Evolutionary conservation across 495 filamentous ascomycete species (phyloP).

Genomic region (Sphaerosporella brunnea): DNA sequence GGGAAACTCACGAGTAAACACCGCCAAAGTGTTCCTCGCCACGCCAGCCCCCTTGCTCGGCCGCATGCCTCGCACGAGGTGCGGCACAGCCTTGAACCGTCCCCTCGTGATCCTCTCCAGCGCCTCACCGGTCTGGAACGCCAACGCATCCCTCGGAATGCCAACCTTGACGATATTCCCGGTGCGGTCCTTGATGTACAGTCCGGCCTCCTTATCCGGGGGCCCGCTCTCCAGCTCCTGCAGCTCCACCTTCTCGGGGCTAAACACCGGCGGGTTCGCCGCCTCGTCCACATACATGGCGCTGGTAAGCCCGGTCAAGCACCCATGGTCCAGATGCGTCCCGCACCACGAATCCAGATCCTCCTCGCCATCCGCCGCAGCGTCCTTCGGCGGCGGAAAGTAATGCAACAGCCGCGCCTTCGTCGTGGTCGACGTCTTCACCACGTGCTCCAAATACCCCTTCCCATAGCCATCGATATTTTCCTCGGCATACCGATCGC

Average conservation of each 20-base stretch:
- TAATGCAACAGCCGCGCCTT: constrained; percentile 92
- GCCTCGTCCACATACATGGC: constrained; percentile 90
- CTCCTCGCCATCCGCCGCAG: constrained; percentile 26
- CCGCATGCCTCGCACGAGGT: constrained; percentile 69
- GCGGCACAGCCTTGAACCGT: constrained; percentile 81
- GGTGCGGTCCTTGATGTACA: constrained; percentile 78
- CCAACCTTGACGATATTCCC: constrained; percentile 65
- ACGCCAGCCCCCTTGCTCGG: constrained; percentile 27
- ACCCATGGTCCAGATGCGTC: constrained; percentile 84
- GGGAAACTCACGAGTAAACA: constrained; percentile 52
- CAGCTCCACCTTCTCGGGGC: constrained; percentile 27
- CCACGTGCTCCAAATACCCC: constrained; percentile 72
- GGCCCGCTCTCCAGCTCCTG: constrained; percentile 45
- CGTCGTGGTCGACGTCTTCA: constrained; percentile 66
- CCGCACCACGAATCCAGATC: constrained; percentile 89
- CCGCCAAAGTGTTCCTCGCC: constrained; percentile 83
- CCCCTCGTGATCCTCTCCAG: constrained; percentile 76
- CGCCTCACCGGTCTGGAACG: constrained; percentile 90
- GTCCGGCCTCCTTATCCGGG: constrained; percentile 65
- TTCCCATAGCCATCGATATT: constrained; percentile 56
- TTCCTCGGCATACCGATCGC: constrained; percentile 59
- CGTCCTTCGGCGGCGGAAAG: constrained; percentile 43
- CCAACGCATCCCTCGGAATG: constrained; percentile 78
- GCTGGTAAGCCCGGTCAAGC: constrained; percentile 68
- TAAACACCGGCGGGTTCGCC: constrained; percentile 29